A percentile compares a stretch with the other conserved stretches of the same genome.
Conservation (phyloP, 768 basidiomycete genomes). For the Asterophora lycoperdoides region DNA sequence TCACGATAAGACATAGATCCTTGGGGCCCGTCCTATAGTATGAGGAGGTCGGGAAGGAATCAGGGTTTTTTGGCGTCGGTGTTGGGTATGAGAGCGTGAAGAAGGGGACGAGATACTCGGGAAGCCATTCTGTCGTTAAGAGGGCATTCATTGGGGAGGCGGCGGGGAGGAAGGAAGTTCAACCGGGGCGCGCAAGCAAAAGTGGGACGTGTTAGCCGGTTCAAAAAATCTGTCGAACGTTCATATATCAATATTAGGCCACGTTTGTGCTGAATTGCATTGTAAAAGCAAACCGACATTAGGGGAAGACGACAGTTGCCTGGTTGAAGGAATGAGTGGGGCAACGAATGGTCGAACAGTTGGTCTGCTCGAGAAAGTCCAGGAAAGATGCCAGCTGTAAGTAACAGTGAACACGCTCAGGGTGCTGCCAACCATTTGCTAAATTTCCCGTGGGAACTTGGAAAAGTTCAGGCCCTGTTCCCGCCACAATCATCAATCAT, state of each 20-base stretch:
- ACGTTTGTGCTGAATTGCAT: conserved; percentile 9
- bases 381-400: conserved; percentile 9
- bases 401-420: not conserved
- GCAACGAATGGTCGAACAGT: not conserved
- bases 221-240: conserved; percentile 12
- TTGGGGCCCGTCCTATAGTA: conserved; percentile 72
- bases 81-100: conserved; percentile 70
- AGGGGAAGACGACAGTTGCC: not conserved
- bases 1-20: conserved; percentile 76
- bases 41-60: conserved; percentile 66
- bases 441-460: conserved; percentile 18
- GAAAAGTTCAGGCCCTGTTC: conserved; percentile 14
- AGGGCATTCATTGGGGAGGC: conserved; percentile 16
- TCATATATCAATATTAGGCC: conserved; percentile 12
- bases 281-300: not conserved
- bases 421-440: not conserved
- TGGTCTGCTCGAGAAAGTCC: not conserved
- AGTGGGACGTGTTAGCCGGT: not conserved
- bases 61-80: conserved; percentile 48
- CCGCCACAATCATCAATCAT: conserved; percentile 29
- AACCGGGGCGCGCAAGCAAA: conserved; percentile 20
- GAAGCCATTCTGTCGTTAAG: conserved; percentile 35
- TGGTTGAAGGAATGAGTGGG: not conserved
- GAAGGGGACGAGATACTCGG: conserved; percentile 60
- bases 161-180: conserved; percentile 6